These are phyloP conservation scores for Calonectria pseudoreteaudii DNA, from an alignment of 2,329 filamentous ascomycete genomes.

Conservation along the genomic window DNA sequence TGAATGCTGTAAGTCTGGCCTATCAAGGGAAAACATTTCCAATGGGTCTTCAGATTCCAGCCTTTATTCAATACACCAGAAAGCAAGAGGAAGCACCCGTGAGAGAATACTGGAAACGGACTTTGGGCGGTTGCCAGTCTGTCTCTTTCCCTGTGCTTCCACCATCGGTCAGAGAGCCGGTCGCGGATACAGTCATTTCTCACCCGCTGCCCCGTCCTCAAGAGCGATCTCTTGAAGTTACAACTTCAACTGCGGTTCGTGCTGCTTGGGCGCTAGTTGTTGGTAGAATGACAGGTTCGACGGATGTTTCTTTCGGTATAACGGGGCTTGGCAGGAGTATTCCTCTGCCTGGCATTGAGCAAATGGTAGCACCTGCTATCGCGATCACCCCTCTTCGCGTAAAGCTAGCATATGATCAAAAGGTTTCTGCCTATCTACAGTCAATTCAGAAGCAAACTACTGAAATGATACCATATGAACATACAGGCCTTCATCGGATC, in stretches of 20 bases:
- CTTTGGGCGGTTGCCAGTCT: neutral
- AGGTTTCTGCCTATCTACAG: constrained; percentile 55
- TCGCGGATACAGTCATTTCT: neutral
- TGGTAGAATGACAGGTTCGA: constrained; percentile 26
- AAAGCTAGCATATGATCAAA: constrained; percentile 38
- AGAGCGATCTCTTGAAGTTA: neutral
- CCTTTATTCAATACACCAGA: too few relatives aligned
- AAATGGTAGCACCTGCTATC: constrained; percentile 31
- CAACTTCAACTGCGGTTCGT: constrained; percentile 33
- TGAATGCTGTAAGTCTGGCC: constrained; percentile 20
- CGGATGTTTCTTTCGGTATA: constrained; percentile 40
- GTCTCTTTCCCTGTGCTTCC: constrained; percentile 12
- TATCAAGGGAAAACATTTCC: constrained; percentile 10
- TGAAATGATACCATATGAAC: constrained; percentile 25
- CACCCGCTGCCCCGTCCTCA: neutral
- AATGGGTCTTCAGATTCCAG: too few relatives aligned
- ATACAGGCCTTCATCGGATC: constrained; percentile 25
- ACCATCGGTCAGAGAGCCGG: neutral
- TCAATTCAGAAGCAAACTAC: constrained; percentile 27
- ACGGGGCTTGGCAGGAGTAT: constrained; percentile 39
- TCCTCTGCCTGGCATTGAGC: constrained; percentile 33
- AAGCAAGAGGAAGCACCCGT: neutral
- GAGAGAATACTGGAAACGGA: constrained; percentile 16
- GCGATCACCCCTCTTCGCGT: constrained; percentile 32
- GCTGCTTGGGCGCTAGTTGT: constrained; percentile 45